Percentiles rank a stretch among this genome's conserved stretches.
phyloP scores from a whole-genome alignment of 495 filamentous ascomycete genomes.

The Aspergillus incahuasiensis region DNA sequence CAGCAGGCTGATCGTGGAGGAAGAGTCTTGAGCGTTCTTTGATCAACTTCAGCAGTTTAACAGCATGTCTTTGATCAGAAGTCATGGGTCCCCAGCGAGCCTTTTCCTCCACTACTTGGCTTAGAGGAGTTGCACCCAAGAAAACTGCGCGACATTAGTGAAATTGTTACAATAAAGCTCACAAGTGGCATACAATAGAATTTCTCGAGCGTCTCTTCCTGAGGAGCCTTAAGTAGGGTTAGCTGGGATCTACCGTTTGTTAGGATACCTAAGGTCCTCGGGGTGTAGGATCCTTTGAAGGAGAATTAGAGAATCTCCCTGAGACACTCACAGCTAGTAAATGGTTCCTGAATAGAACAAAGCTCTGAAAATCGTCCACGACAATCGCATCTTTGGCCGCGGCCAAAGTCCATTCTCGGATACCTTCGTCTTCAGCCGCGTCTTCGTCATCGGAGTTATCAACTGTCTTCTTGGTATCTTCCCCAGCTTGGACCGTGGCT shows the following conservation, averaged over 20 bases:
- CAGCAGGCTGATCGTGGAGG: constrained; percentile 64
- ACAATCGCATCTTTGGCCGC: constrained; percentile 67
- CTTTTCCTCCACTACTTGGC: constrained; percentile 43
- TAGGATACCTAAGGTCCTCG: too few relatives aligned
- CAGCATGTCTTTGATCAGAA: constrained; percentile 49
- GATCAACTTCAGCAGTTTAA: constrained; percentile 68
- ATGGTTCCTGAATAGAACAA: constrained; percentile 74
- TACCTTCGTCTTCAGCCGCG: constrained; percentile 45
- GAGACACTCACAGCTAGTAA: constrained; percentile 49
- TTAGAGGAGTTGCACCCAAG: constrained; percentile 42
- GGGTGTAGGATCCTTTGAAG: too few relatives aligned
- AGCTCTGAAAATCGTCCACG: constrained; percentile 81
- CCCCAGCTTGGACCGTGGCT: constrained; percentile 12
- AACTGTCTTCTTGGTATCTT: constrained; percentile 20
- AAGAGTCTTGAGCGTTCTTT: constrained; percentile 84
- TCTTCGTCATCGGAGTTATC: constrained; percentile 52
- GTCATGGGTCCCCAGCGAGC: constrained; percentile 44
- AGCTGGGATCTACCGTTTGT: too few relatives aligned
- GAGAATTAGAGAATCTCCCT: too few relatives aligned
- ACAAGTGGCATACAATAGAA: constrained; percentile 53
- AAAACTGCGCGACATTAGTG: constrained; percentile 19
- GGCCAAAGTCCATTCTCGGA: constrained; percentile 73
- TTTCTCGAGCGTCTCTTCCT: constrained; percentile 78
- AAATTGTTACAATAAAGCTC: background rate
- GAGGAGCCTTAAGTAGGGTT: too few relatives aligned